A percentile compares a stretch with the other conserved stretches of the same genome.
These are phyloP conservation scores for Paecilomyces dactylethromorphus DNA, from an alignment of 2,329 filamentous ascomycete genomes.

Conservation along the genomic window DNA sequence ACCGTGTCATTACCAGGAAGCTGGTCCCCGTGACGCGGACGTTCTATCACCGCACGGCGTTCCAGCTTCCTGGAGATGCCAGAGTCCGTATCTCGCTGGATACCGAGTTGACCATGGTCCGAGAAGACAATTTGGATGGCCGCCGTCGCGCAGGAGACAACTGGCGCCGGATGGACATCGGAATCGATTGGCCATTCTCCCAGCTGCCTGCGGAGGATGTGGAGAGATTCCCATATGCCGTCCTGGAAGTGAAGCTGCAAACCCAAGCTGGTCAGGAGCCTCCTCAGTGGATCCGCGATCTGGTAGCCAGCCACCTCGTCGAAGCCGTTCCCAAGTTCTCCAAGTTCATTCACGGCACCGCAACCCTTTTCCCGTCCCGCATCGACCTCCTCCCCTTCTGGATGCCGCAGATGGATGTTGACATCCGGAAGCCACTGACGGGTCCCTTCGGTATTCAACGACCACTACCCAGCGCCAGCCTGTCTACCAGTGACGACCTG, in stretches of 20 bases:
- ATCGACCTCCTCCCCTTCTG: conserved; percentile 93
- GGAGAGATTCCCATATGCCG: conserved; percentile 88
- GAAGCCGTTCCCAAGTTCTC: conserved; percentile 99
- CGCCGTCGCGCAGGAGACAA: conserved; percentile 70
- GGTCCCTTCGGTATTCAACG: conserved; percentile 89
- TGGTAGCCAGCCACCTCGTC: conserved; percentile 88
- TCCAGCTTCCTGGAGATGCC: conserved; percentile 93
- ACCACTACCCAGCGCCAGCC: conserved; percentile 65
- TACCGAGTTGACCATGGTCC: conserved; percentile 89
- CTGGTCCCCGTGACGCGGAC: conserved; percentile 86
- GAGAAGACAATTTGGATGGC: conserved; percentile 91
- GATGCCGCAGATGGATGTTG: conserved; percentile 97
- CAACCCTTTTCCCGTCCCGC: conserved; percentile 74
- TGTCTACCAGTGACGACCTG: conserved; percentile 71
- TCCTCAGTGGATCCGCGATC: conserved; percentile 90
- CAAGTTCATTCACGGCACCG: conserved; percentile 96
- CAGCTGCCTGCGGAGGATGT: conserved; percentile 81
- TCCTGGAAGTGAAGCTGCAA: conserved; percentile 95
- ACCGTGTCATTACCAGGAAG: conserved; percentile 78
- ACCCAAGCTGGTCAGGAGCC: conserved; percentile 93
- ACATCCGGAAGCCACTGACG: conserved; percentile 86
- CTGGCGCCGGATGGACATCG: conserved; percentile 96
- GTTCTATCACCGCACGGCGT: conserved; percentile 97
- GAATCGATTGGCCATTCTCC: conserved; percentile 88
- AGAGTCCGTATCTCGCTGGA: conserved; percentile 94